phyloP scores from a whole-genome alignment of 2,329 filamentous ascomycete species.

The Bipolaris oryzae region DNA sequence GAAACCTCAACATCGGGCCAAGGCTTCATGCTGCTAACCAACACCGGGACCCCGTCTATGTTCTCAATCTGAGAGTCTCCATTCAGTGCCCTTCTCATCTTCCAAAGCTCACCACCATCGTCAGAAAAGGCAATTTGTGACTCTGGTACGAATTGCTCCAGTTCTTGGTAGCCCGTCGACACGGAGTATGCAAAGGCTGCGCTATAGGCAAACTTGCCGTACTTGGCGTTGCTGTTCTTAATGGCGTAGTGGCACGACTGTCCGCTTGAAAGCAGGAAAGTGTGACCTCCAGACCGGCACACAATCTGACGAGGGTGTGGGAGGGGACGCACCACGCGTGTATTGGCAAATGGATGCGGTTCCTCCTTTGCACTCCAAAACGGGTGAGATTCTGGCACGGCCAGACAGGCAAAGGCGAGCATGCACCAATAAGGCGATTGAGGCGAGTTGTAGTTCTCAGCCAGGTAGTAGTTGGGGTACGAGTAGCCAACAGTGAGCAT shows the following conservation, averaged over 20 bases:
- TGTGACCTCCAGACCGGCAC: conserved; percentile 73
- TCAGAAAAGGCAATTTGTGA: conserved; percentile 78
- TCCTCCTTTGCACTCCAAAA: conserved; percentile 77
- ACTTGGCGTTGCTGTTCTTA: conserved; percentile 81
- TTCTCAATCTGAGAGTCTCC: conserved; percentile 65
- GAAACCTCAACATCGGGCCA: conserved; percentile 70
- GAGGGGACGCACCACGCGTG: conserved; percentile 67
- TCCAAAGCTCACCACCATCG: conserved; percentile 79
- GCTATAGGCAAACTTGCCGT: conserved; percentile 79
- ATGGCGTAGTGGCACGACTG: conserved; percentile 84
- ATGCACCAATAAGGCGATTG: conserved; percentile 78
- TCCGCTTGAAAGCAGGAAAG: conserved; percentile 72
- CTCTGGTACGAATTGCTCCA: conserved; percentile 78
- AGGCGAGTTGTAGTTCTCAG: conserved; percentile 83
- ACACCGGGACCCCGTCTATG: conserved; percentile 61
- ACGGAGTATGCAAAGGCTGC: conserved; percentile 79
- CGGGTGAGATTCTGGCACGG: conserved; percentile 70
- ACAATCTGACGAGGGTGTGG: conserved; percentile 75
- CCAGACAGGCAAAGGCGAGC: conserved; percentile 75
- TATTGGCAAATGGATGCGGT: conserved; percentile 58
- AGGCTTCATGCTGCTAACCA: conserved; percentile 73
- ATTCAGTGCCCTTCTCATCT: conserved; percentile 71
- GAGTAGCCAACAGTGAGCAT: conserved; percentile 78
- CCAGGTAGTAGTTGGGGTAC: conserved; percentile 81
- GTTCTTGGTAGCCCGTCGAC: conserved; percentile 73